A percentile compares a stretch with the other conserved stretches of the same genome.
phyloP scores from a whole-genome alignment of 495 filamentous ascomycete genomes.

The Saxophila tyrrhenica region DNA sequence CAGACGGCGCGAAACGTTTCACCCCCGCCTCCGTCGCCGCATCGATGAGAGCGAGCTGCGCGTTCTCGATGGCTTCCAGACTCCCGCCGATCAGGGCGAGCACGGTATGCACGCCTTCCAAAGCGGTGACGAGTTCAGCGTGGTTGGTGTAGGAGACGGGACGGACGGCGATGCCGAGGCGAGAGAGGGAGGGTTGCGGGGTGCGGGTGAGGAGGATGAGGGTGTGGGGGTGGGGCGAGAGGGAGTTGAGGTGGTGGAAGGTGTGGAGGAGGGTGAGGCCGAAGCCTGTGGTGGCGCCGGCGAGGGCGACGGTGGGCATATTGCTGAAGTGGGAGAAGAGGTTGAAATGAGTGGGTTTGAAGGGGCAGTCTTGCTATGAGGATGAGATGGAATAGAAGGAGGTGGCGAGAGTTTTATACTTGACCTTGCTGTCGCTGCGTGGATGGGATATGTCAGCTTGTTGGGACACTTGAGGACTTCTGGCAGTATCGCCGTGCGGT shows the following conservation, averaged over 20 bases:
- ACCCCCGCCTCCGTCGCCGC: slow-evolving; percentile 20
- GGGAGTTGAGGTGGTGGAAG: slow-evolving; percentile 12
- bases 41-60: slow-evolving; percentile 18
- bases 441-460: too few species aligned
- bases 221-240: slow-evolving; percentile 2
- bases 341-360: background rate
- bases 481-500: too few species aligned
- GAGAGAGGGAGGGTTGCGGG: slow-evolving; percentile 9
- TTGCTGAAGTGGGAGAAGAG: background rate
- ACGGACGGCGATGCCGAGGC: slow-evolving; percentile 15
- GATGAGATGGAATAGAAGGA: background rate
- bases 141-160: slow-evolving; percentile 18
- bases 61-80: background rate
- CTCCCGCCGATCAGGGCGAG: slow-evolving; percentile 14
- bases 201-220: slow-evolving; percentile 19
- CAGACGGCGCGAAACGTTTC: slow-evolving; percentile 22
- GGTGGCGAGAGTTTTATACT: background rate
- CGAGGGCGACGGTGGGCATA: slow-evolving; percentile 18
- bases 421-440: background rate
- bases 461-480: too few species aligned
- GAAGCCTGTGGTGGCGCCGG: slow-evolving; percentile 15
- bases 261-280: slow-evolving; percentile 15
- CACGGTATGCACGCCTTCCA: slow-evolving; percentile 19
- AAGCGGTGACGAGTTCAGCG: slow-evolving; percentile 12
- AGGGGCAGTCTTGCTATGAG: background rate